Percentiles rank a stretch among this genome's conserved stretches.
Conservation (phyloP, 2,329 filamentous ascomycete genomes). For the Colletotrichum sansevieriae region DNA sequence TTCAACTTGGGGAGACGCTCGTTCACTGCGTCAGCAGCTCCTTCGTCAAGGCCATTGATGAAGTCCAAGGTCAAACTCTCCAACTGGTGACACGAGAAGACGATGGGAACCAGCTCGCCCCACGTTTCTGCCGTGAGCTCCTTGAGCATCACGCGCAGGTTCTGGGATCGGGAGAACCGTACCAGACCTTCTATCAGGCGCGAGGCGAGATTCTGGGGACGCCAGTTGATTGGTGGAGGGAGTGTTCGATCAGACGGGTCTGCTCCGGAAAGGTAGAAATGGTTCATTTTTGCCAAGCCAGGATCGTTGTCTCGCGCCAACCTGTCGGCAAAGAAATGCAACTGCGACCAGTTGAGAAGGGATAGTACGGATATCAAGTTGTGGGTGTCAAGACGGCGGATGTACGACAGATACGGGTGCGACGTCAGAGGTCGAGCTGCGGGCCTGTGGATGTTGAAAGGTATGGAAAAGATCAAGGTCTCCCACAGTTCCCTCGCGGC, state of each 20-base stretch:
- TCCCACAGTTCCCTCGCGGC: not conserved
- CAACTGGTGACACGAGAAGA: not conserved
- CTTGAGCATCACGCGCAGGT: not conserved
- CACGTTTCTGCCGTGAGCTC: slow-evolving; percentile 9
- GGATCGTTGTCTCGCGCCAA: no score
- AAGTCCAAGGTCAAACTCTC: slow-evolving; percentile 8
- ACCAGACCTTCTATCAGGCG: not conserved
- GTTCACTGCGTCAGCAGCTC: not conserved
- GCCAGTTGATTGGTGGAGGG: no score
- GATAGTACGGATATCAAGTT: not conserved
- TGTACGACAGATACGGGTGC: not conserved
- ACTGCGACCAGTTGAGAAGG: no score
- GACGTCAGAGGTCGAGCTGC: not conserved
- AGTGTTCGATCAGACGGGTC: no score
- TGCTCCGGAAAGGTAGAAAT: no score
- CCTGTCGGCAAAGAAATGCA: no score
- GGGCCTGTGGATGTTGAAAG: not conserved
- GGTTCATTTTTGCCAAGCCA: no score
- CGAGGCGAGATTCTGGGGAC: no score
- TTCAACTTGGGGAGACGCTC: not conserved
- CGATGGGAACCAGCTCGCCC: not conserved
- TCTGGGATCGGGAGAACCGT: not conserved
- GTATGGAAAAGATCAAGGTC: not conserved
- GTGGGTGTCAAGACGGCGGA: not conserved
- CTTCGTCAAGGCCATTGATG: not conserved